Percentiles rank a stretch among this genome's conserved stretches.
Conservation (phyloP, 176 grass and related monocot species). For the Cocos nucifera region DNA sequence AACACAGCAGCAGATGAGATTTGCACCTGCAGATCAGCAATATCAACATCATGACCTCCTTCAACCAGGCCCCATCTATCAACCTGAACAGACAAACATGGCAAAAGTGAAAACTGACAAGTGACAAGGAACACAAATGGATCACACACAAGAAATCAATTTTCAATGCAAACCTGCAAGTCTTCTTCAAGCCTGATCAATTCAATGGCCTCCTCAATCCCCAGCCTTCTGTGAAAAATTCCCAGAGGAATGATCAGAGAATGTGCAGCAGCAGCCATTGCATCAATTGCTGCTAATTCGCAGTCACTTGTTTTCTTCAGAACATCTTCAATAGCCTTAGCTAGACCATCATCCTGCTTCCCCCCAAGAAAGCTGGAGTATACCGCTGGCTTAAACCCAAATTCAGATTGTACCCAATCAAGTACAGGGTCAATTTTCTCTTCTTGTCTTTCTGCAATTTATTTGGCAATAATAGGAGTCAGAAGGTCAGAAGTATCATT, state of each 20-base stretch:
- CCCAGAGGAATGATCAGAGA: slow-evolving; percentile 83
- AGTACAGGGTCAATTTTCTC: slow-evolving; percentile 86
- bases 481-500: too few species aligned
- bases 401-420: slow-evolving; percentile 71
- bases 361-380: slow-evolving; percentile 76
- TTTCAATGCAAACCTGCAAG: slow-evolving; percentile 48
- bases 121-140: slow-evolving; percentile 16
- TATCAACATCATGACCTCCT: slow-evolving; percentile 95
- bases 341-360: slow-evolving; percentile 62
- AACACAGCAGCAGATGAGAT: slow-evolving; percentile 79
- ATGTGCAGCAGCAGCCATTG: slow-evolving; percentile 79
- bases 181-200: slow-evolving; percentile 95
- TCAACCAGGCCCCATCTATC: slow-evolving; percentile 95
- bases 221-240: slow-evolving; percentile 53
- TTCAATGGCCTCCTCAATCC: slow-evolving; percentile 79
- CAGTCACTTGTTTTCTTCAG: slow-evolving; percentile 52
- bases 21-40: slow-evolving; percentile 84
- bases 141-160: background rate
- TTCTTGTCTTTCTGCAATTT: slow-evolving; percentile 60
- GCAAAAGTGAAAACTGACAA: slow-evolving; percentile 3
- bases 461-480: slow-evolving; percentile 6
- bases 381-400: slow-evolving; percentile 55
- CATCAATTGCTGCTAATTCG: slow-evolving; percentile 88
- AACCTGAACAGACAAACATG: slow-evolving; percentile 33
- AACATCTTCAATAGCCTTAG: slow-evolving; percentile 45